These are phyloP conservation scores for Elongisporangium anandrum DNA, from an alignment of 352 stramenopile genomes.

Conservation along the genomic window DNA sequence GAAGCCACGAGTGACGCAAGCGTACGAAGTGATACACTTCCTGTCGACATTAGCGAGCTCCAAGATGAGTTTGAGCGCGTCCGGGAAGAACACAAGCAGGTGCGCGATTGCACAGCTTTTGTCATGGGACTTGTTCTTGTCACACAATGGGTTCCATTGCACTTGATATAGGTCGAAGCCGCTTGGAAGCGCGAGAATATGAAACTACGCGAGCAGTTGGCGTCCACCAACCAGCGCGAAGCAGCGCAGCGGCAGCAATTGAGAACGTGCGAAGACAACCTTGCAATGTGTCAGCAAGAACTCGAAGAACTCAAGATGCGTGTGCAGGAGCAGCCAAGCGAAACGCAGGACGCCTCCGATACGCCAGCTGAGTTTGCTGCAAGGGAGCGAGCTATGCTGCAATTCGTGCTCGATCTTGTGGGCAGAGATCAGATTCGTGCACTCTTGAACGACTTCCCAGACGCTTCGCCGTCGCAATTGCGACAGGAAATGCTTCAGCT, in stretches of 20 bases:
- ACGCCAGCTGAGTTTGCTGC: background rate
- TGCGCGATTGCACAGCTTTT: background rate
- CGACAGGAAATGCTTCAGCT: background rate
- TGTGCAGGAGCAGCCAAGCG: background rate
- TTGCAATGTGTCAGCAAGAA: slow-evolving; percentile 3
- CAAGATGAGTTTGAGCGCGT: background rate
- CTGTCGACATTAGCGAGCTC: background rate
- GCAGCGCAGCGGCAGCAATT: slow-evolving; percentile 6
- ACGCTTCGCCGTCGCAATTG: background rate
- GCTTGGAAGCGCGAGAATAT: slow-evolving; percentile 26
- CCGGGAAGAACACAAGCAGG: background rate
- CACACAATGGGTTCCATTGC: background rate
- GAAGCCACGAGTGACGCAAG: background rate
- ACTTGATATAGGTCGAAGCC: slow-evolving; percentile 3
- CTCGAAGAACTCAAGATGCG: slow-evolving; percentile 7
- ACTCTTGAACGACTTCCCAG: background rate
- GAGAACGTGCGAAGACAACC: slow-evolving; percentile 3
- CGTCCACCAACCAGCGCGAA: slow-evolving; percentile 6
- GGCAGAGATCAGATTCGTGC: background rate
- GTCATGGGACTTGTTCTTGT: background rate
- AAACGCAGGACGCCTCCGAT: background rate
- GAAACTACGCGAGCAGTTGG: slow-evolving; percentile 14
- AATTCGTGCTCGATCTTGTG: background rate
- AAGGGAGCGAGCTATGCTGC: background rate
- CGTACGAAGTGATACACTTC: background rate